Evolutionary conservation across 2,329 filamentous ascomycete genomes (phyloP).

Genomic region (Aspergillus versicolor): DNA sequence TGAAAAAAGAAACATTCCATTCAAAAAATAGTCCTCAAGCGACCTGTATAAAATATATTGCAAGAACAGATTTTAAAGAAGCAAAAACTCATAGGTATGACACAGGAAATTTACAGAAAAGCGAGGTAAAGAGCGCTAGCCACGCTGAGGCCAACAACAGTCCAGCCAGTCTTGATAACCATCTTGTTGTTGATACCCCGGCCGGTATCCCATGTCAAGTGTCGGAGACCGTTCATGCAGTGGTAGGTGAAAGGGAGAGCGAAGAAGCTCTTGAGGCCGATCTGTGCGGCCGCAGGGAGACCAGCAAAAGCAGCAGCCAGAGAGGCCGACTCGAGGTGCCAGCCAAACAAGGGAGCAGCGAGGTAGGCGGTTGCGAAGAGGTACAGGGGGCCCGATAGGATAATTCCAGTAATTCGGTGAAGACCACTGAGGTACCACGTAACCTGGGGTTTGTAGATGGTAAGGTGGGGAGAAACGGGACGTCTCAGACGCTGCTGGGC

Average conservation of each 20-base stretch:
- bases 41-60: slow-evolving; percentile 25
- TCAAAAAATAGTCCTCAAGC: slow-evolving; percentile 23
- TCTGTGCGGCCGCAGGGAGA: slow-evolving; percentile 60
- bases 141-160: slow-evolving; percentile 57
- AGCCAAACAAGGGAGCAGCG: slow-evolving; percentile 70
- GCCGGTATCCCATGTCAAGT: slow-evolving; percentile 70
- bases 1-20: slow-evolving; percentile 7
- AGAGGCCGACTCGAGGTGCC: slow-evolving; percentile 64
- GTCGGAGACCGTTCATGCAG: slow-evolving; percentile 66
- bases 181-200: slow-evolving; percentile 61
- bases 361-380: slow-evolving; percentile 79
- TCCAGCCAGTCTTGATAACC: slow-evolving; percentile 66
- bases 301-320: slow-evolving; percentile 65
- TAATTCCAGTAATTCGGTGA: slow-evolving; percentile 80
- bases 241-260: slow-evolving; percentile 70
- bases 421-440: slow-evolving; percentile 76
- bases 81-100: slow-evolving; percentile 33
- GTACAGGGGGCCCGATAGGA: slow-evolving; percentile 74
- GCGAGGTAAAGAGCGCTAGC: slow-evolving; percentile 51
- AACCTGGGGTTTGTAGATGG: slow-evolving; percentile 82
- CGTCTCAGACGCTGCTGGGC: slow-evolving; percentile 76
- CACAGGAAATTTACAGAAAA: slow-evolving; percentile 38
- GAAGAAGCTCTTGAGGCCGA: slow-evolving; percentile 57
- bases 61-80: slow-evolving; percentile 27
- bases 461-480: slow-evolving; percentile 79